These are phyloP conservation scores for Cyclanthera cordifolia DNA, from an alignment of 306 rosid species.

Conservation along the genomic window DNA sequence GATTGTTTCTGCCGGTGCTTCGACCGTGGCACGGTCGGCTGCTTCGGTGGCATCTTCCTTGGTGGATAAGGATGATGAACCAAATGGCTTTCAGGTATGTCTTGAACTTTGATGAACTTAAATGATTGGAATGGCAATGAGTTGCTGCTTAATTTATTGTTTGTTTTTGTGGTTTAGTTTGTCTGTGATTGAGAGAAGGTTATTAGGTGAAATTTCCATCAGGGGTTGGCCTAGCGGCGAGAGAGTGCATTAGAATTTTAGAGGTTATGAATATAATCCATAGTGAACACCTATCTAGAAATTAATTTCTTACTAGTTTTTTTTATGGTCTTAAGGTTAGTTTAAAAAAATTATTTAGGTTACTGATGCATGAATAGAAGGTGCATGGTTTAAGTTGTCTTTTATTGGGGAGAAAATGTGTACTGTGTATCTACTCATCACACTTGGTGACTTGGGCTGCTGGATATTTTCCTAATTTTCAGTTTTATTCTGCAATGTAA, in stretches of 20 bases:
- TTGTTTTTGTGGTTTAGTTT: background rate
- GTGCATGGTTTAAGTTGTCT: background rate
- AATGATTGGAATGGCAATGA: background rate
- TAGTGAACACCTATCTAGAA: too few relatives aligned
- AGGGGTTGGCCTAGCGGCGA: too few relatives aligned
- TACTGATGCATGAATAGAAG: too few relatives aligned
- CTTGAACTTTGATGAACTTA: background rate
- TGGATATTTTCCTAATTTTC: background rate
- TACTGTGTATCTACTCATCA: background rate
- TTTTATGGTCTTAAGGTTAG: too few relatives aligned
- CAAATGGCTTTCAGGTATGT: conserved; percentile 68
- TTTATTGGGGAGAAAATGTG: background rate
- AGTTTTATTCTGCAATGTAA: background rate
- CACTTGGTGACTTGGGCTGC: background rate
- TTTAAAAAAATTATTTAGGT: too few relatives aligned
- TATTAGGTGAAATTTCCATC: too few relatives aligned
- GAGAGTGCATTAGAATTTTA: too few relatives aligned
- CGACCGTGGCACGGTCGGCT: conserved; percentile 86
- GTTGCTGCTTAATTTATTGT: background rate
- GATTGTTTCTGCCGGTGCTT: conserved; percentile 86
- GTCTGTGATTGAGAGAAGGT: too few relatives aligned
- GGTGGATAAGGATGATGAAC: conserved; percentile 68
- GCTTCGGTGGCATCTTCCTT: conserved; percentile 85
- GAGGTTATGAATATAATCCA: too few relatives aligned
- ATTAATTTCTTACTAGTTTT: too few relatives aligned